Evolutionary conservation across 306 rosid species (phyloP).

Genomic region (Oemleria cerasiformis): DNA sequence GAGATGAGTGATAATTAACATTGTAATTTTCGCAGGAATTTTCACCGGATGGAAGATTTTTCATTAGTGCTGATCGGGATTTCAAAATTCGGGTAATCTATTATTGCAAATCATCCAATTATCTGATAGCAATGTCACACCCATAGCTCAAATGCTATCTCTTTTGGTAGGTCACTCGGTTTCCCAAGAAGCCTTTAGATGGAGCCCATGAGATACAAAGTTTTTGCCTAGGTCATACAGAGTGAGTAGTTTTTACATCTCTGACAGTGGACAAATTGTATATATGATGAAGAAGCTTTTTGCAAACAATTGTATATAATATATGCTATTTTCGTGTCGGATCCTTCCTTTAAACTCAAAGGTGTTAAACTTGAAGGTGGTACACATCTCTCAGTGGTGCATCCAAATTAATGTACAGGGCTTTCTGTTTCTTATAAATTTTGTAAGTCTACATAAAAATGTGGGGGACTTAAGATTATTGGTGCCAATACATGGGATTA

Average conservation of each 20-base stretch:
- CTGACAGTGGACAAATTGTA: neutral
- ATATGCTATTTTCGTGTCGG: neutral
- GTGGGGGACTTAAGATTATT: neutral
- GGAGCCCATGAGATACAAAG: constrained; percentile 91
- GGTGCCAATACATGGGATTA: neutral
- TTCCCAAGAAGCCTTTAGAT: constrained; percentile 63
- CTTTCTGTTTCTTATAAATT: neutral
- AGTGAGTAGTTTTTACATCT: constrained; percentile 41
- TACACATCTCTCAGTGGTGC: neutral
- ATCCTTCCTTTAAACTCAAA: neutral
- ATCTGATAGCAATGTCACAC: constrained; percentile 7
- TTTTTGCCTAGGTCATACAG: constrained; percentile 90
- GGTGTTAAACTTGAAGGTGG: neutral
- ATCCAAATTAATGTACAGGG: neutral
- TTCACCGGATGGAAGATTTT: constrained; percentile 66
- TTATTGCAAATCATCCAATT: neutral
- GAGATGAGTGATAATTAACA: constrained; percentile 7
- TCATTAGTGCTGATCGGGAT: constrained; percentile 90
- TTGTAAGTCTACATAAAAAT: neutral
- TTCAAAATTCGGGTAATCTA: constrained; percentile 81
- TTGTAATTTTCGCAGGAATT: constrained; percentile 54
- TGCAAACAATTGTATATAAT: neutral
- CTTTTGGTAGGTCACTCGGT: constrained; percentile 56
- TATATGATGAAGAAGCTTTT: neutral
- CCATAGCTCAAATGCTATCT: constrained; percentile 3